Percentiles rank a stretch among this genome's conserved stretches.
Conservation (phyloP, 352 stramenopile genomes). For the Peronospora tabacina region DNA sequence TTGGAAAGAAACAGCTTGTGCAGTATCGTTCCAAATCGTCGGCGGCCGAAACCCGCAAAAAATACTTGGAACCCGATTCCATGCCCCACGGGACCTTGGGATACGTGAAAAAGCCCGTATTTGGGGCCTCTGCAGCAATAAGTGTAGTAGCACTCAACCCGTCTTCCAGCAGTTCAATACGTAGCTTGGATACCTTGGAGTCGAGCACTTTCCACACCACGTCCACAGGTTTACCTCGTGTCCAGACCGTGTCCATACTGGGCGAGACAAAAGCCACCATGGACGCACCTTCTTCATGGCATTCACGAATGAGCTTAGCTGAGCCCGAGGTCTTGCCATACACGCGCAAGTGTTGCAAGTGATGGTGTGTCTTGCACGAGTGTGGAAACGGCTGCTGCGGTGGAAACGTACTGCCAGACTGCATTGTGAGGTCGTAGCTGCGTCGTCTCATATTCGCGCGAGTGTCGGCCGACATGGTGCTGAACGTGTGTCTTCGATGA, state of each 20-base stretch:
- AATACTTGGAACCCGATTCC: constrained; percentile 68
- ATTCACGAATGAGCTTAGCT: constrained; percentile 20
- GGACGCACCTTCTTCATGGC: constrained; percentile 29
- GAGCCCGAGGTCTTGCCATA: constrained; percentile 35
- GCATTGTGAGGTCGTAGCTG: constrained; percentile 37
- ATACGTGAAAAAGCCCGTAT: constrained; percentile 66
- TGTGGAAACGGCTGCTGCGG: constrained; percentile 16
- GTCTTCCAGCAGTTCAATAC: constrained; percentile 66
- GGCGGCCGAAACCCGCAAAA: constrained; percentile 51
- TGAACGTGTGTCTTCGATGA: constrained; percentile 39
- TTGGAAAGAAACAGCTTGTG: constrained; percentile 61
- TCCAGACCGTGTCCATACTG: constrained; percentile 49
- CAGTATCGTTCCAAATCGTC: constrained; percentile 39
- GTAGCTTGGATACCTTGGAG: constrained; percentile 30
- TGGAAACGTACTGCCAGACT: constrained; percentile 27
- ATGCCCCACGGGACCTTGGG: constrained; percentile 80
- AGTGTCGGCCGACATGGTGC: constrained; percentile 32
- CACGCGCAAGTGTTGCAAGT: constrained; percentile 46
- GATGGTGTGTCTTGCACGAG: constrained; percentile 30
- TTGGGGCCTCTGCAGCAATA: constrained; percentile 50
- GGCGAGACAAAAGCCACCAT: constrained; percentile 42
- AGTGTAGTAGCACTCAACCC: constrained; percentile 58
- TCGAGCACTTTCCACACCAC: constrained; percentile 76
- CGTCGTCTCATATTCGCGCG: constrained; percentile 38
- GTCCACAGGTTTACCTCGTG: constrained; percentile 51